Evolutionary conservation across 2,329 filamentous ascomycete genomes (phyloP).

Genomic region (Exophiala spinifera): DNA sequence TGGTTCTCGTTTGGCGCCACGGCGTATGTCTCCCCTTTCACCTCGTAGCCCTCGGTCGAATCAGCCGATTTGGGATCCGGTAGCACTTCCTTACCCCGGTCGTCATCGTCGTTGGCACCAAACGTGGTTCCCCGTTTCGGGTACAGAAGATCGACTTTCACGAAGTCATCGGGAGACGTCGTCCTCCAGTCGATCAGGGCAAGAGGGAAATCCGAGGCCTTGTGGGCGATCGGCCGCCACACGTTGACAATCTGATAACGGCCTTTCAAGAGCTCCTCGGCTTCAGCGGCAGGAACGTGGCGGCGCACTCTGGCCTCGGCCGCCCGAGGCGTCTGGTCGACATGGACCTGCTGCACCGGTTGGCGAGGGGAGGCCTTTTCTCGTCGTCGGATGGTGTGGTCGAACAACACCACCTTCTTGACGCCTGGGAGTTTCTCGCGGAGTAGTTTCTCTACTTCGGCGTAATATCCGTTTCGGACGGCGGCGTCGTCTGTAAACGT

Average conservation of each 20-base stretch:
- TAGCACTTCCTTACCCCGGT: slow-evolving; percentile 57
- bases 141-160: slow-evolving; percentile 62
- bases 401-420: slow-evolving; percentile 65
- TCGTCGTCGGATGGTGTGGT: slow-evolving; percentile 65
- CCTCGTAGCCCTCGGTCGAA: slow-evolving; percentile 61
- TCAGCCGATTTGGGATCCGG: slow-evolving; percentile 46
- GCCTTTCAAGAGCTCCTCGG: slow-evolving; percentile 54
- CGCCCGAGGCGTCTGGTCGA: slow-evolving; percentile 66
- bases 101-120: slow-evolving; percentile 47
- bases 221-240: slow-evolving; percentile 64
- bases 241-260: slow-evolving; percentile 69
- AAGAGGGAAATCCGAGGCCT: slow-evolving; percentile 65
- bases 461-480: slow-evolving; percentile 59
- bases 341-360: slow-evolving; percentile 68
- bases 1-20: slow-evolving; percentile 58
- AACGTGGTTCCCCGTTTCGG: slow-evolving; percentile 53
- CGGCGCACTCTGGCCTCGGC: slow-evolving; percentile 60
- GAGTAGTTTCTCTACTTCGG: slow-evolving; percentile 59
- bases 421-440: slow-evolving; percentile 53
- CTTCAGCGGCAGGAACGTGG: slow-evolving; percentile 56
- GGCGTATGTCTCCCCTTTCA: slow-evolving; percentile 60
- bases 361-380: slow-evolving; percentile 55
- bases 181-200: slow-evolving; percentile 65
- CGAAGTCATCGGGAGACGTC: slow-evolving; percentile 56
- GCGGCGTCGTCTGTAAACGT: slow-evolving; percentile 55